phyloP scores from a whole-genome alignment of 768 basidiomycete species.

The Pleurotus citrinopileatus region DNA sequence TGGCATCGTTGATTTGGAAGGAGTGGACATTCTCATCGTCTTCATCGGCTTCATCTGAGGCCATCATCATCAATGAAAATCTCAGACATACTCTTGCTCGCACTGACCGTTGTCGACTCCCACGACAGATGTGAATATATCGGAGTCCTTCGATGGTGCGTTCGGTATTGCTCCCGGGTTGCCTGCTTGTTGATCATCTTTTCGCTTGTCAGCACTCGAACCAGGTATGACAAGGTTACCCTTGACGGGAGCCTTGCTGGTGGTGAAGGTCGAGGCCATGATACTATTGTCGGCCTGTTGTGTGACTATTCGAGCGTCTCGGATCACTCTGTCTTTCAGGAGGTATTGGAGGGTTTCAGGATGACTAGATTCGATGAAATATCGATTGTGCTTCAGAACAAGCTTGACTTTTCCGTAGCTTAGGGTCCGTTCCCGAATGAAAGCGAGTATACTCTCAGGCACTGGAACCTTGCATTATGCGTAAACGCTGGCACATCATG shows the following conservation, averaged over 20 bases:
- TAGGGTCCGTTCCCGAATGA: constrained; percentile 90
- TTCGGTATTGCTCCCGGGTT: constrained; percentile 21
- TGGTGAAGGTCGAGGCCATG: constrained; percentile 74
- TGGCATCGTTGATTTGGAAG: constrained; percentile 91
- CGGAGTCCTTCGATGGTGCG: constrained; percentile 50
- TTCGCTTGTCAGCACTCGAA: constrained; percentile 74
- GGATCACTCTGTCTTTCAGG: constrained; percentile 82
- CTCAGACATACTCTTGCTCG: neutral
- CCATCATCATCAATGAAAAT: neutral
- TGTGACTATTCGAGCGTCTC: constrained; percentile 79
- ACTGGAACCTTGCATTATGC: constrained; percentile 71
- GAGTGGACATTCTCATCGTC: constrained; percentile 97
- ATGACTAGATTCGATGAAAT: constrained; percentile 94
- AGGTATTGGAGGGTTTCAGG: constrained; percentile 89
- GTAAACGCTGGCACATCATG: constrained; percentile 1
- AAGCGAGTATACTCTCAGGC: constrained; percentile 77
- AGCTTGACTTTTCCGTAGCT: constrained; percentile 99
- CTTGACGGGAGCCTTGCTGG: constrained; percentile 77
- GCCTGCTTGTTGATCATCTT: constrained; percentile 37
- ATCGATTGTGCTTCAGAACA: constrained; percentile 96
- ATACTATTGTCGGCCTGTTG: constrained; percentile 69
- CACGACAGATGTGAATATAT: constrained; percentile 94
- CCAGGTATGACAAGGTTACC: constrained; percentile 87
- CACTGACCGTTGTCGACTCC: constrained; percentile 83
- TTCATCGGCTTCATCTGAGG: constrained; percentile 90